Evolutionary conservation across 2,329 filamentous ascomycete species (phyloP), one percentile per base, ranked within the genome.

Genomic region (Elsinoe batatas): DNA sequence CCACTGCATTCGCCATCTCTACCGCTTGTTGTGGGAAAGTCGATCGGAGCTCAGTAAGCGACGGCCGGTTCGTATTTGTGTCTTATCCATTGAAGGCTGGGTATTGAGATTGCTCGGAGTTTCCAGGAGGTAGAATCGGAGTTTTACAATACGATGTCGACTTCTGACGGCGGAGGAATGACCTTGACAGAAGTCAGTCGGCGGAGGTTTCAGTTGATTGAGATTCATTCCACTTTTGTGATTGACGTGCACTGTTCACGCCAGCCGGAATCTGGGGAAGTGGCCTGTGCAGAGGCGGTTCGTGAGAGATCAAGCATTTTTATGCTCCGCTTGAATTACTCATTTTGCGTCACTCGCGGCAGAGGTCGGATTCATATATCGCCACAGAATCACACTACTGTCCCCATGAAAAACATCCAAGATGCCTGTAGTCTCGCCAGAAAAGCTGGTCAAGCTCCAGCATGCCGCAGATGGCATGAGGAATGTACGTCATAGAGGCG

Each of bases 391-490:
- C 10, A 10, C 15, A 13, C 20, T 22, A 22, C 40, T 26, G 40
- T 18, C n/a, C 20, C 26, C 44, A 49, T 49, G 44, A 30, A 33
- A 49, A 35, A 8, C 15, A 12, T 26, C 58, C 72, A 79, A 66
- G 58, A 98, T 98, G 93, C 91, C 93, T 61, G 84, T 96, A 62
- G 89, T 98, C 63, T 86, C 82, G 61, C 83, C 91, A 61, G 88
- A 96, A 63, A 91, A 94, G 77, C 82, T 98, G 67, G 87, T 93
- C 63, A 82, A 84, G 71, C 83, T 98, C 64, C 93, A 98, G 77
- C 82, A 83, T 69, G 86, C 91, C 69, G 82, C 90, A 64, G 83
- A 91, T 62, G 87, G 91, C 71, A 86, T 98, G 68, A 82, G 93
- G 76, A 98, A 98, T 79, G 90, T 94, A 77, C 70, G 81, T 70